These are phyloP conservation scores for Hortiboletus flavorubellus DNA, from an alignment of 768 basidiomycete genomes.

Conservation along the genomic window DNA sequence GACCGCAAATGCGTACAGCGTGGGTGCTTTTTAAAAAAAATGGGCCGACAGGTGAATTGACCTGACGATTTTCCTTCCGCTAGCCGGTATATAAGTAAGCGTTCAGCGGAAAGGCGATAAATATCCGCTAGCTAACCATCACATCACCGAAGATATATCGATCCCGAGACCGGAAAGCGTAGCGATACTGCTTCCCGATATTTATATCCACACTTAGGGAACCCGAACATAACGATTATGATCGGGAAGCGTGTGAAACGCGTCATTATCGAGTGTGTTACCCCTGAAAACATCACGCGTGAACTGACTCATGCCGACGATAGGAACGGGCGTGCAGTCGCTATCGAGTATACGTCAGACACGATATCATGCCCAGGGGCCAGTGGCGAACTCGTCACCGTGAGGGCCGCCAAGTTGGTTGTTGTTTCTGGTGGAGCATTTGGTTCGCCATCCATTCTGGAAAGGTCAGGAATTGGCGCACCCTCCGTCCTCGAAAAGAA, in stretches of 20 bases:
- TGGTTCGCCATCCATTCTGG: conserved; percentile 54
- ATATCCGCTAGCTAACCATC: not conserved
- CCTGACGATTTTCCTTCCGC: not conserved
- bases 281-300: not conserved
- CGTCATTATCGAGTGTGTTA: conserved; percentile 4
- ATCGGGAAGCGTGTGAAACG: conserved; percentile 24
- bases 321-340: conserved; percentile 37
- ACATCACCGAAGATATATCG: conserved; percentile 45
- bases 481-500: conserved; percentile 42
- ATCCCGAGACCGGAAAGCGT: conserved; percentile 36
- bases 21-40: conserved; percentile 8
- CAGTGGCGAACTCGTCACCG: conserved; percentile 8
- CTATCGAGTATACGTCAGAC: conserved; percentile 36
- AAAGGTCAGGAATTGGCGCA: conserved; percentile 69
- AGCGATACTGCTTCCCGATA: conserved; percentile 35
- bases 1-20: conserved; percentile 24
- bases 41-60: too few species aligned
- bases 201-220: conserved; percentile 34
- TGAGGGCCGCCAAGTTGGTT: conserved; percentile 38
- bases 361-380: conserved; percentile 18
- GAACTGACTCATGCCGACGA: not conserved
- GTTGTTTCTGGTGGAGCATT: conserved; percentile 53
- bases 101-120: not conserved
- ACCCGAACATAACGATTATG: conserved; percentile 29
- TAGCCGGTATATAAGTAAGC: conserved; percentile 22